phyloP scores from a whole-genome alignment of 352 stramenopile species.

The Pythium chondricola region DNA sequence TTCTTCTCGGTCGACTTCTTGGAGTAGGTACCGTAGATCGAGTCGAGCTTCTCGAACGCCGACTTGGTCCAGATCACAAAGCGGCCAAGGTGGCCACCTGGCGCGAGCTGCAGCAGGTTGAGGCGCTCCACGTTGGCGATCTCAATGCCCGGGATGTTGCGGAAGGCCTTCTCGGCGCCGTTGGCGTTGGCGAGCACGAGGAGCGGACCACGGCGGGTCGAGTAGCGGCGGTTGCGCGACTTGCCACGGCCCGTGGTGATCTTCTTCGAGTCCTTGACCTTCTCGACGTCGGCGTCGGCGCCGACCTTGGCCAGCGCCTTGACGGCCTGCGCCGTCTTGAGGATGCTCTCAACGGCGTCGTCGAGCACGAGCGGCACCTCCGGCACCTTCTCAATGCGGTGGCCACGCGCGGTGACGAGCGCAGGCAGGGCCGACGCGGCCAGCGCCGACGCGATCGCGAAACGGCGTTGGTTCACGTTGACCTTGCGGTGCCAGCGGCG shows the following conservation, averaged over 20 bases:
- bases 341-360: slow-evolving; percentile 86
- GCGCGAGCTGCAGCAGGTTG: slow-evolving; percentile 97
- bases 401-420: slow-evolving; percentile 97
- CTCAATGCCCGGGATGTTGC: slow-evolving; percentile 98
- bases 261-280: slow-evolving; percentile 97
- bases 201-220: slow-evolving; percentile 92
- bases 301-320: slow-evolving; percentile 94
- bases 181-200: slow-evolving; percentile 95
- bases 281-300: slow-evolving; percentile 94
- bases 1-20: slow-evolving; percentile 90
- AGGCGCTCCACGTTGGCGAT: slow-evolving; percentile 95
- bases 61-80: slow-evolving; percentile 99
- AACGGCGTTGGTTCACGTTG: slow-evolving; percentile 97
- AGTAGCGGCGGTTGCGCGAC: slow-evolving; percentile 97
- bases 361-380: slow-evolving; percentile 98
- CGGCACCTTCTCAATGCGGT: slow-evolving; percentile 95
- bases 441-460: slow-evolving; percentile 96
- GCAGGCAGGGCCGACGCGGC: slow-evolving; percentile 95
- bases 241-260: slow-evolving; percentile 98
- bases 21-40: slow-evolving; percentile 94
- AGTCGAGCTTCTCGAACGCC: slow-evolving; percentile 96
- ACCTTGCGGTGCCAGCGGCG: slow-evolving; percentile 99
- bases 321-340: slow-evolving; percentile 95
- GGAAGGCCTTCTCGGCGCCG: slow-evolving; percentile 93
- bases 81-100: slow-evolving; percentile 97